phyloP scores from a whole-genome alignment of 2,329 filamentous ascomycete species.

The Tolypocladium album region DNA sequence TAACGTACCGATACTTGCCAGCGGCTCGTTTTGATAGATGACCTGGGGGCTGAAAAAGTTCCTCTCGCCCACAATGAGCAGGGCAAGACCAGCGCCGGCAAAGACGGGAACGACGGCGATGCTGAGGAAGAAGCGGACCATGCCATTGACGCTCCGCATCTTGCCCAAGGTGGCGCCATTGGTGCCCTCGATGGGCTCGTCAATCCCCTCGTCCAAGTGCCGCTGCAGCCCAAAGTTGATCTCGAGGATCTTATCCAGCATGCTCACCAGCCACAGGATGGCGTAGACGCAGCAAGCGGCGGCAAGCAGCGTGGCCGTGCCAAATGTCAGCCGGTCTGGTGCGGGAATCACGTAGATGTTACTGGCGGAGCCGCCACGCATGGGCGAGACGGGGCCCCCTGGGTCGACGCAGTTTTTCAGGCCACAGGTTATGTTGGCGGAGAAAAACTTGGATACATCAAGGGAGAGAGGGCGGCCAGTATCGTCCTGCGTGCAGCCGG shows the following conservation, averaged over 20 bases:
- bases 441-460: constrained; percentile 30
- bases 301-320: constrained; percentile 47
- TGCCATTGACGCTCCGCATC: constrained; percentile 44
- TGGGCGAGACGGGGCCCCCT: constrained; percentile 43
- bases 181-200: constrained; percentile 38
- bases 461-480: constrained; percentile 22
- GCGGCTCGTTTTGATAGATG: constrained; percentile 49
- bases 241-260: constrained; percentile 54
- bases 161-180: constrained; percentile 40
- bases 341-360: constrained; percentile 54
- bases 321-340: constrained; percentile 44
- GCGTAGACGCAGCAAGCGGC: constrained; percentile 56
- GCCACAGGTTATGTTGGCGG: constrained; percentile 30
- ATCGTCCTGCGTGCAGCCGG: constrained; percentile 29
- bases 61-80: constrained; percentile 50
- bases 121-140: constrained; percentile 40
- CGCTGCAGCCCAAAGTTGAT: constrained; percentile 37
- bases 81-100: constrained; percentile 43
- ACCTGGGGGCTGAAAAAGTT: constrained; percentile 53
- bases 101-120: constrained; percentile 50
- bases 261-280: constrained; percentile 48
- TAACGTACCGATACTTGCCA: constrained; percentile 43
- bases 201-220: constrained; percentile 13
- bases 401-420: constrained; percentile 30
- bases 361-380: constrained; percentile 43